Evolutionary conservation across 192 early-diverging fungal species (phyloP), one percentile per base, ranked within the genome.

Genomic region (Spinellus fusiger): DNA sequence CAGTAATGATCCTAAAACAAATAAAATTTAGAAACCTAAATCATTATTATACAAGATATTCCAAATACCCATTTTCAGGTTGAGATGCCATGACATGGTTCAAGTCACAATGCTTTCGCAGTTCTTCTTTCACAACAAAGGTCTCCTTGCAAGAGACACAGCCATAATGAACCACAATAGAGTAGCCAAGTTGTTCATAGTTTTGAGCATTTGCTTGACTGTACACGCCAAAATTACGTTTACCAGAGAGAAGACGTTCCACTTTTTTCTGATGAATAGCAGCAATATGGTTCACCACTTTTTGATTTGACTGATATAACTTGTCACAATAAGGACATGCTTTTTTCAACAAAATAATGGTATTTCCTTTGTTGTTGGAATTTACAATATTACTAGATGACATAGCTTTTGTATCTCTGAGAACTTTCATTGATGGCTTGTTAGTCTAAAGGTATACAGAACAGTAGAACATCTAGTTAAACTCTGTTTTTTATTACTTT

Each of bases 1-100:
- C 54, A 56, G 54, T 56, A 35, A 56, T 56, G 32, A 56, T 56
- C 32, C 54, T 56, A 35, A 56, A 56, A 56, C 54, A 56, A 56
- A 22, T 38, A 37, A 5, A 56, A 38, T 38, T 56, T 38, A 56
- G 35, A 56, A 56, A 56, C 4, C 54, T 34, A 56, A 56, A 38
- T 56, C 54, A 56, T 54, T 56, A 28, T 56, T 20, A 38, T 3
- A 35, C 54, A 33, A 56, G 26, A 56, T 56, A 56, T 56, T 56
- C 37, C 54, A 51, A 38, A 33, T 56, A 56, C 54, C 54, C 54
- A 35, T 35, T 56, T 56, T 56, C 54, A 56, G 54, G 54, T 56
- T 56, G 54, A 56, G 54, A 56, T 54, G 49, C 35, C 13, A 37
- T 54, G 53, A 54, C 53, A 54, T 54, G 53, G 53, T 54, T 54